Base-by-base conservation (phyloP, 1,284 basidiomycete genomes). In the Trametes sp. region DNA sequence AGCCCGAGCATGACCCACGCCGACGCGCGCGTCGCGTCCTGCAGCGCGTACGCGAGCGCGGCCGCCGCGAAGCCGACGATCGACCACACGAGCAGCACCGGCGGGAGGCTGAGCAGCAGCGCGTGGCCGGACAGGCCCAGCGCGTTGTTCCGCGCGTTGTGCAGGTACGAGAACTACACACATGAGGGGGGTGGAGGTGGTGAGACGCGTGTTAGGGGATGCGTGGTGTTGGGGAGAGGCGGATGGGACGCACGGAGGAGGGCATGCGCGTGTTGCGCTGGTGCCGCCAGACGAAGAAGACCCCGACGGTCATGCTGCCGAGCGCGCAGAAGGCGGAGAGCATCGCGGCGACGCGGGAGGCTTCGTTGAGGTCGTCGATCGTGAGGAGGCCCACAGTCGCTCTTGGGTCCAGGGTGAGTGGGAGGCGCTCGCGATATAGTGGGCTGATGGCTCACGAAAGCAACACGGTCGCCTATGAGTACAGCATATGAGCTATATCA, bases 231-330 rank as follows among this genome's bases (percentile, higher is more conserved):
- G 24, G 24, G 6, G 10, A 8, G n/a, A 42, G 26, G 14, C 23
- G 14, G 19, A 11, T n/a, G 16, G 19, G 24, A 70, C 79, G 50
- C 64, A 83, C 83, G 16, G 80, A 81, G 1, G 80, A 76, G 16
- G 77, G 73, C 35, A 79, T 77, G 51, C 82, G 82, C 14, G 61
- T 63, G 33, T 67, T 65, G 21, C 79, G 76, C 68, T 85, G 85
- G 68, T 85, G 84, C 62, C 78, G 75, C 84, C 85, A 86, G 29
- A 85, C 82, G 52, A 81, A 84, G 64, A 86, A 85, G 1, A 86
- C 82, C 1, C 84, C 84, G 19, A 82, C 76, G 19, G 84, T 82
- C 57, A 86, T 82, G 64, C 84, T 86, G 11, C 82, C 81, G 13
- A 86, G 73, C 14, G 85, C 82, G 35, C 79, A 75, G 41, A 86